phyloP scores from a whole-genome alignment of 352 stramenopile species.

The Pythium phragmiticola region DNA sequence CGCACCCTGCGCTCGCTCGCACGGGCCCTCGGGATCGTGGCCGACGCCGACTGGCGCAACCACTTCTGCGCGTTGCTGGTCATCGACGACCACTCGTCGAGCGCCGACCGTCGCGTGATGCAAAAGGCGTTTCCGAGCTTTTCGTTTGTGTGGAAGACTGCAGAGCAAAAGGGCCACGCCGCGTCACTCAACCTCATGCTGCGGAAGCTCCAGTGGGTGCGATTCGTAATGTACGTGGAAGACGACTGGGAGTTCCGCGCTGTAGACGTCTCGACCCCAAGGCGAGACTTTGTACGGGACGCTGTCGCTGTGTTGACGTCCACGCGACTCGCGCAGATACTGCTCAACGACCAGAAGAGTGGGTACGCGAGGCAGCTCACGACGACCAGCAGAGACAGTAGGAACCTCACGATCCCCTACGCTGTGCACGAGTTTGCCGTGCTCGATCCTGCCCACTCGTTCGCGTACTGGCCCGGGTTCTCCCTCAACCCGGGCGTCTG shows the following conservation, averaged over 20 bases:
- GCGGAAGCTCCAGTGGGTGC: conserved; percentile 23
- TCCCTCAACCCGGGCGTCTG: conserved; percentile 61
- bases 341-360: conserved; percentile 52
- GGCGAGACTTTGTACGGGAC: conserved; percentile 22
- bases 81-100: conserved; percentile 53
- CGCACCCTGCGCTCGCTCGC: conserved; percentile 33
- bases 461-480: conserved; percentile 65
- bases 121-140: conserved; percentile 30
- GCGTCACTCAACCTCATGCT: conserved; percentile 49
- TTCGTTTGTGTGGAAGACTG: conserved; percentile 37
- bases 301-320: conserved; percentile 25
- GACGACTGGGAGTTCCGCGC: conserved; percentile 53
- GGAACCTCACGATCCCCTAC: conserved; percentile 29
- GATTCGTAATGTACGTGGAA: conserved; percentile 60
- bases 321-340: conserved; percentile 35
- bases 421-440: conserved; percentile 53
- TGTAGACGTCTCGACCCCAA: too few relatives aligned
- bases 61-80: conserved; percentile 50
- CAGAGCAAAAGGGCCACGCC: conserved; percentile 40
- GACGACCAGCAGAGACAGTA: not conserved
- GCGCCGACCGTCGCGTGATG: conserved; percentile 40
- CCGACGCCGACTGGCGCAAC: conserved; percentile 3
- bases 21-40: conserved; percentile 16
- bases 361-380: conserved; percentile 23
- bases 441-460: conserved; percentile 33